Conservation (phyloP, 2,329 filamentous ascomycete species). For the Trichoderma hamatum region DNA sequence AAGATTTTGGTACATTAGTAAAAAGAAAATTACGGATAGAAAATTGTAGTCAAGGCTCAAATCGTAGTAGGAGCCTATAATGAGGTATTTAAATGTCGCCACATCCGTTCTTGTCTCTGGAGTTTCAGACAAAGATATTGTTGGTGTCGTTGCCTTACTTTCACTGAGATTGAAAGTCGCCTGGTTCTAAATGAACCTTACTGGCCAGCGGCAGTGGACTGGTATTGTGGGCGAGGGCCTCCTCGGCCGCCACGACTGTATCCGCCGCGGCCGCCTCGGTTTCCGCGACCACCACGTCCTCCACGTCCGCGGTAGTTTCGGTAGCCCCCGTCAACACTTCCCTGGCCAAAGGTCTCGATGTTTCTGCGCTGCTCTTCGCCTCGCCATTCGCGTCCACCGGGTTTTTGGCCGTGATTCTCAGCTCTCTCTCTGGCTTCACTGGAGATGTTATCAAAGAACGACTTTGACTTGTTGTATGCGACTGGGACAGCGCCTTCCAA, state of each 20-base stretch:
- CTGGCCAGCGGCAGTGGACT: constrained; percentile 36
- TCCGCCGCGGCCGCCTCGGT: constrained; percentile 45
- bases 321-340: constrained; percentile 83
- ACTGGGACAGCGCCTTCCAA: constrained; percentile 48
- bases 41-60: not conserved
- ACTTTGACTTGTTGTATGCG: constrained; percentile 80
- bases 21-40: constrained; percentile 12
- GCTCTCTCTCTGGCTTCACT: constrained; percentile 89
- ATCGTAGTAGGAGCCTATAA: not conserved
- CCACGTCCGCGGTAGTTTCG: constrained; percentile 80
- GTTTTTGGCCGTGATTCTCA: constrained; percentile 67
- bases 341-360: constrained; percentile 96
- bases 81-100: not conserved
- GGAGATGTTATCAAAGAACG: constrained; percentile 98
- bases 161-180: not conserved
- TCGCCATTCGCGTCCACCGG: constrained; percentile 85
- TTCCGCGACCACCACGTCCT: constrained; percentile 66
- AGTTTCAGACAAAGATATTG: not conserved
- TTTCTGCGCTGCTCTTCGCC: constrained; percentile 93
- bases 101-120: not conserved
- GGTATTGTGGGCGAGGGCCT: constrained; percentile 40
- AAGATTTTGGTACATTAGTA: constrained; percentile 38
- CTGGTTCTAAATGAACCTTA: constrained; percentile 27
- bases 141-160: not conserved
- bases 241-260: constrained; percentile 47